Conservation (phyloP, 2,329 filamentous ascomycete species). For the Massarina eburnea region DNA sequence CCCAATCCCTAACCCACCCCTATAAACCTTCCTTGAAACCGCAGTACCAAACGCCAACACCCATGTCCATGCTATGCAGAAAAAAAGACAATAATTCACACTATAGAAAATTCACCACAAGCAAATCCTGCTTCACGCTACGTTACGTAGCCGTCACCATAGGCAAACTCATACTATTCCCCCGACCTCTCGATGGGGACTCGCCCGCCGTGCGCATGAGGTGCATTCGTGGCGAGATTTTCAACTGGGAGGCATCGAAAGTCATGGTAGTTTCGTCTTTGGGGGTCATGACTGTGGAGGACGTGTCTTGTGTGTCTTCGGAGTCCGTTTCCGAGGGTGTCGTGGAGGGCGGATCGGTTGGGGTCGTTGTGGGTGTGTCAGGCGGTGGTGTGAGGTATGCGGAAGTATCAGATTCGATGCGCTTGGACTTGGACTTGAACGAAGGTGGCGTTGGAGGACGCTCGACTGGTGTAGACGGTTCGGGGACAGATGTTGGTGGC, state of each 20-base stretch:
- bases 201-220: conserved; percentile 33
- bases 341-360: conserved; percentile 8
- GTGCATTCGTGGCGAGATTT: conserved; percentile 15
- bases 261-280: conserved; percentile 20
- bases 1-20: no score
- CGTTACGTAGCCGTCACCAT: conserved; percentile 24
- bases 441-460: neutral
- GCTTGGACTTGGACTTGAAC: neutral
- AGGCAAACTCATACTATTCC: conserved; percentile 23
- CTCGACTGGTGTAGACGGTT: neutral
- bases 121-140: neutral
- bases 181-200: conserved; percentile 13
- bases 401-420: neutral
- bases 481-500: neutral
- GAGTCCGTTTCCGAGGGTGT: conserved; percentile 27
- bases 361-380: conserved; percentile 1
- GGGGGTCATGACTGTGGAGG: conserved; percentile 25
- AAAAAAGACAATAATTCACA: neutral
- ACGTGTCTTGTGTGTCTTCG: conserved; percentile 23
- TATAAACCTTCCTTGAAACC: no score
- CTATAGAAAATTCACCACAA: neutral
- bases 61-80: neutral
- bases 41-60: neutral
- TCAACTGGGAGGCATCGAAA: conserved; percentile 9
- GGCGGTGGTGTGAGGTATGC: conserved; percentile 15